Base-by-base conservation (phyloP, 805 yeast genomes). In the Myxozyma lipomycoides region DNA sequence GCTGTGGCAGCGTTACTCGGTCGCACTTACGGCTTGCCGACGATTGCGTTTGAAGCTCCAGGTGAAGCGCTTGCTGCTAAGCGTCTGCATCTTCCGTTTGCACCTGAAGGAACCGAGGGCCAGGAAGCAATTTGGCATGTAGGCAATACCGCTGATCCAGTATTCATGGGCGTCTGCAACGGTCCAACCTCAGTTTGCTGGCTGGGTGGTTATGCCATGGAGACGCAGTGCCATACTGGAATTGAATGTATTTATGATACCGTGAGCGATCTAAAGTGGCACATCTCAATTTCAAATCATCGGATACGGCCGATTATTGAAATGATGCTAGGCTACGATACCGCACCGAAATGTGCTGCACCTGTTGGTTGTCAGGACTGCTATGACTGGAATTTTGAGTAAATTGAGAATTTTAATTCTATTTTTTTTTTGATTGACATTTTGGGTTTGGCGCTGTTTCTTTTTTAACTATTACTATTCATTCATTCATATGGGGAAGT, bases 121-220 rank as follows among this genome's bases (percentile, higher is more conserved):
- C 19, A 35, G 18, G 19, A 10, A 10, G 84, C 87, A 59, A 78
- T 93, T 15, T 93, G 95, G 95, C 98, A 93, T 65, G 71, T 93
- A 64, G 98, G 98, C 2, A 93, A 93, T 66, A 93, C 95, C 1
- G 98, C 97, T 0, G 98, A 93, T 66, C 98, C 98, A 1, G 88
- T 93, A 3, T 93, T 75, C 64, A 85, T 90, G 91, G 98, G 98
- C 0, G 91, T 89, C 7, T 93, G 98, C 67, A 89, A 86, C 62
- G 98, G 98, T 6, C 95, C 95, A 0, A 81, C 95, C 2, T 84
- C 95, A 0, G 70, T 90, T 1, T 93, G 98, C 68, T 83, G 93
- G 58, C 75, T 87, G 15, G 96, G 88, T 1, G 98, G 98, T 0
- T 93, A 88, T 68, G 98, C 98, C 15, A 85, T 93, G 96, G 98